Percentiles rank a stretch among this genome's conserved stretches.
These are phyloP conservation scores for Epichloe typhina DNA, from an alignment of 2,329 filamentous ascomycete species.

Conservation along the genomic window DNA sequence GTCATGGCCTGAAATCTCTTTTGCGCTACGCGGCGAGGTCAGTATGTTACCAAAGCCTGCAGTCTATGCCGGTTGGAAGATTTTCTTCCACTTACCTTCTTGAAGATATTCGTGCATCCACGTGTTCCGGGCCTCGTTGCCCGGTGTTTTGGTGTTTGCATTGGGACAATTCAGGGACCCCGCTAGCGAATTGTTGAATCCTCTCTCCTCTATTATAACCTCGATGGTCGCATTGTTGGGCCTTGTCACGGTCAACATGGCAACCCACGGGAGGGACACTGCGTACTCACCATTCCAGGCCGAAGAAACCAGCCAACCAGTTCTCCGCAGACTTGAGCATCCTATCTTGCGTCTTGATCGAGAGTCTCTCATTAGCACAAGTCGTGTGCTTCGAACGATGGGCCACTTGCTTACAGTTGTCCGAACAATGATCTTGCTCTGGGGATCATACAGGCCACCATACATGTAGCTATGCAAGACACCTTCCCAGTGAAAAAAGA, in stretches of 20 bases:
- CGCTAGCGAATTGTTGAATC: constrained; percentile 59
- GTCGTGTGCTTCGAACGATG: not conserved
- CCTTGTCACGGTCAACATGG: constrained; percentile 21
- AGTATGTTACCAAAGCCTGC: not conserved
- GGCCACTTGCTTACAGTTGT: constrained; percentile 38
- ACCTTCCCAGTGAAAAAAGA: constrained; percentile 24
- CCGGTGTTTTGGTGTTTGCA: constrained; percentile 34
- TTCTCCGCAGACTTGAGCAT: constrained; percentile 70
- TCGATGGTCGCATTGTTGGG: constrained; percentile 59
- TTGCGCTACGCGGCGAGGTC: constrained; percentile 32
- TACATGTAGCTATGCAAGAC: constrained; percentile 63
- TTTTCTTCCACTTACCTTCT: constrained; percentile 28
- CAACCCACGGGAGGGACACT: not conserved
- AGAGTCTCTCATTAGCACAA: constrained; percentile 7
- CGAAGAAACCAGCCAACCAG: constrained; percentile 69
- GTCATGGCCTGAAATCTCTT: constrained; percentile 43
- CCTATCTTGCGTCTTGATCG: constrained; percentile 49
- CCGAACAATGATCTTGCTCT: constrained; percentile 58
- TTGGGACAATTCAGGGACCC: constrained; percentile 57
- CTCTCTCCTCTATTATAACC: constrained; percentile 49
- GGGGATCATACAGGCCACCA: constrained; percentile 55
- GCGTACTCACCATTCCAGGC: constrained; percentile 45
- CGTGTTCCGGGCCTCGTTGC: constrained; percentile 37
- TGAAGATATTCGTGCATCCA: constrained; percentile 54
- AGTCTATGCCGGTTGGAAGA: no score